Percentiles rank a stretch among this genome's conserved stretches.
Evolutionary conservation across 306 rosid genomes (phyloP).

Genomic region (Biancaea sappan): DNA sequence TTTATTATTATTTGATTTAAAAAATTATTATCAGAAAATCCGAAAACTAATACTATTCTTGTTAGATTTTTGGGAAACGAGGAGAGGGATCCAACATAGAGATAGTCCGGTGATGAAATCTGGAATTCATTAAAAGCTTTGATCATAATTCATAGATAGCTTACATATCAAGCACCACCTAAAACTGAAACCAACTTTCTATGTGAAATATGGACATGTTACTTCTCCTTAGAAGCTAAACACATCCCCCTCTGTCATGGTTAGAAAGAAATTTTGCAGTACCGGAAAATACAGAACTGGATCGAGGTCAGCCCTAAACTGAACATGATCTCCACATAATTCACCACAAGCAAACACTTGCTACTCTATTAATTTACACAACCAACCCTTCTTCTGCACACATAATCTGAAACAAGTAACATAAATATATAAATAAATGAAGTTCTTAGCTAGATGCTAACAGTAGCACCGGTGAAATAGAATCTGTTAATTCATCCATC

Average conservation of each 20-base stretch:
- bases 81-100: background rate
- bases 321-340: slow-evolving; percentile 49
- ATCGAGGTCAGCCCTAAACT: slow-evolving; percentile 75
- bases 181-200: slow-evolving; percentile 28
- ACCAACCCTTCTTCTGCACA: slow-evolving; percentile 48
- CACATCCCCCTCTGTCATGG: slow-evolving; percentile 42
- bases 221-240: slow-evolving; percentile 25
- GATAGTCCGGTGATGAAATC: background rate
- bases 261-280: slow-evolving; percentile 40
- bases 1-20: background rate
- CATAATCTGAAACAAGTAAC: slow-evolving; percentile 39
- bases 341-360: slow-evolving; percentile 53
- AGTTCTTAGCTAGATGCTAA: slow-evolving; percentile 45
- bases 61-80: background rate
- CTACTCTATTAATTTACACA: slow-evolving; percentile 52
- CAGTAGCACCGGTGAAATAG: slow-evolving; percentile 31
- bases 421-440: background rate
- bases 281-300: slow-evolving; percentile 36
- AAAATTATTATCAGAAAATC: background rate
- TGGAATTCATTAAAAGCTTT: slow-evolving; percentile 33
- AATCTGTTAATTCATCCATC: slow-evolving; percentile 45
- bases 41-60: background rate
- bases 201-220: slow-evolving; percentile 25
- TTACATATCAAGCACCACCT: slow-evolving; percentile 27
- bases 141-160: slow-evolving; percentile 28